Percentiles rank a stretch among this genome's conserved stretches.
Conservation (phyloP, 1,284 basidiomycete genomes). For the Ceratobasidium sp. region DNA sequence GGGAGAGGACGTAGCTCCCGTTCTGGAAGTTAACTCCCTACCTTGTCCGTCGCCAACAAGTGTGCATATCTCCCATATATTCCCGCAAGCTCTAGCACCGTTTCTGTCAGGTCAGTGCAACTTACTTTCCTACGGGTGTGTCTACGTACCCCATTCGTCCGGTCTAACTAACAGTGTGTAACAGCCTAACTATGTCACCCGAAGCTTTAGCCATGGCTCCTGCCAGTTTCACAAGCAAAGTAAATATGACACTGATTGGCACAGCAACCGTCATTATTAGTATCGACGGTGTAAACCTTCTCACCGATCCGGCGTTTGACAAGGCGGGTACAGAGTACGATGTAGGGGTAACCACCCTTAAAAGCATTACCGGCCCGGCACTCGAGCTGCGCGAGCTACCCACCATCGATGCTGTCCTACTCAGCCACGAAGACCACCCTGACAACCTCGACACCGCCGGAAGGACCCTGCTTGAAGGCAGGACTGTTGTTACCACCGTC, state of each 20-base stretch:
- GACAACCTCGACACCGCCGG: slow-evolving; percentile 38
- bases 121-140: too few relatives aligned
- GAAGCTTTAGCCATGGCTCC: too few relatives aligned
- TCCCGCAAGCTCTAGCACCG: too few relatives aligned
- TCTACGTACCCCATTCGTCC: too few relatives aligned
- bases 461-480: slow-evolving; percentile 30
- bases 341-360: background rate
- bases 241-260: slow-evolving; percentile 38
- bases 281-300: slow-evolving; percentile 36
- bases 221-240: slow-evolving; percentile 9
- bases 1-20: too few relatives aligned
- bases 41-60: too few relatives aligned
- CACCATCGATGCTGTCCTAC: slow-evolving; percentile 34
- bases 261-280: slow-evolving; percentile 37
- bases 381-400: slow-evolving; percentile 29
- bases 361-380: slow-evolving; percentile 11
- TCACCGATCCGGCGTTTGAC: slow-evolving; percentile 38
- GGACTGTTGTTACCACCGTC: slow-evolving; percentile 36
- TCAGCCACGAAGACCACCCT: slow-evolving; percentile 40
- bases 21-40: too few relatives aligned
- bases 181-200: too few relatives aligned
- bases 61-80: too few relatives aligned
- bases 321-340: slow-evolving; percentile 24
- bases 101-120: too few relatives aligned
- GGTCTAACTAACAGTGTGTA: too few relatives aligned